Conservation (phyloP, 1,284 basidiomycete genomes). For the Cutaneotrichosporon cavernicola region DNA sequence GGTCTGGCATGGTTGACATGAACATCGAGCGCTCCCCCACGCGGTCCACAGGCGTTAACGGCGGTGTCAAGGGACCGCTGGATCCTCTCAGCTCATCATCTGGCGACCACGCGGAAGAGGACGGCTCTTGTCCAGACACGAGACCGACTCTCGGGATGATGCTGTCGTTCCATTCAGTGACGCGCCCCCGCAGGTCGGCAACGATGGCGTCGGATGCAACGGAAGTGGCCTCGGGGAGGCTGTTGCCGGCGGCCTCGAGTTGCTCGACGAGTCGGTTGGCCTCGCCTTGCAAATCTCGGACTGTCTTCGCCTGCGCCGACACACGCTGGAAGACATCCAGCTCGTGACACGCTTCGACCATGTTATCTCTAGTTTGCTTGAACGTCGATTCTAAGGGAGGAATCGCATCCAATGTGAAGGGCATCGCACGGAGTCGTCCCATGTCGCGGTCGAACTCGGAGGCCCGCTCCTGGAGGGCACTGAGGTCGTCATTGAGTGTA, state of each 20-base stretch:
- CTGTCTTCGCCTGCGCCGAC: slow-evolving; percentile 19
- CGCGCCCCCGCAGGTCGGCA: neutral
- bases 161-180: slow-evolving; percentile 18
- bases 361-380: neutral
- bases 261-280: slow-evolving; percentile 24
- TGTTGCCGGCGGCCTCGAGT: slow-evolving; percentile 22
- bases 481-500: slow-evolving; percentile 7
- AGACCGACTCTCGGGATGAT: slow-evolving; percentile 16
- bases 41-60: slow-evolving; percentile 18
- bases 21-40: neutral
- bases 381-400: neutral
- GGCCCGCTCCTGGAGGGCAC: neutral
- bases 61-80: slow-evolving; percentile 23
- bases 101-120: neutral
- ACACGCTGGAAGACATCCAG: slow-evolving; percentile 21
- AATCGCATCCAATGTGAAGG: neutral
- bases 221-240: neutral
- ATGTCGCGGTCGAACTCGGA: slow-evolving; percentile 11
- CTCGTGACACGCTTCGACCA: slow-evolving; percentile 6
- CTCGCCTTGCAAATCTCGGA: slow-evolving; percentile 22
- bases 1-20: slow-evolving; percentile 55
- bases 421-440: slow-evolving; percentile 6
- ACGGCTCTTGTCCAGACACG: slow-evolving; percentile 9
- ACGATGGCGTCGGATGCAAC: neutral
- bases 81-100: neutral